A percentile compares a stretch with the other conserved stretches of the same genome.
Conservation (phyloP, 1,139 yeast species). For the Yamadazyma conglobata region DNA sequence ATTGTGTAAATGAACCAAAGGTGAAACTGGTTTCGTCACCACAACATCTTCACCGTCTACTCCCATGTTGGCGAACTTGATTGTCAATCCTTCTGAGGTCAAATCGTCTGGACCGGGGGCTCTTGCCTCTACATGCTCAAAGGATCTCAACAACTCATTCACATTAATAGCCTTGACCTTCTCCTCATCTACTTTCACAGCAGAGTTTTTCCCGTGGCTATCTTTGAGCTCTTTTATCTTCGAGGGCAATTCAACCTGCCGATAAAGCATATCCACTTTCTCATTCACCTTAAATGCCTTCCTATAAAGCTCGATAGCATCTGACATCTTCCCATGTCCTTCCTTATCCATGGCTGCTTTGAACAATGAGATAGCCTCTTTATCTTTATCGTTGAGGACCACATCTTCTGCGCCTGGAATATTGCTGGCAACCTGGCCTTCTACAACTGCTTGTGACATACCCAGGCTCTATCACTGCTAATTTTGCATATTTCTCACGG, state of each 20-base stretch:
- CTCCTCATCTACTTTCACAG: conserved; percentile 29
- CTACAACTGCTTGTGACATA: too few species aligned
- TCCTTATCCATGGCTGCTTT: conserved; percentile 74
- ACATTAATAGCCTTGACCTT: conserved; percentile 37
- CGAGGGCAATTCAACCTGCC: conserved; percentile 44
- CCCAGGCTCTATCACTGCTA: too few species aligned
- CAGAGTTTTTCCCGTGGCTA: conserved; percentile 30
- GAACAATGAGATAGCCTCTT: conserved; percentile 56
- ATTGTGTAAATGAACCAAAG: conserved; percentile 56
- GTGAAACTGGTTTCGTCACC: conserved; percentile 44
- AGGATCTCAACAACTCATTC: conserved; percentile 28
- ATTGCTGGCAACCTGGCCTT: too few species aligned
- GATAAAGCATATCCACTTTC: conserved; percentile 64
- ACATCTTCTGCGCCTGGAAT: too few species aligned
- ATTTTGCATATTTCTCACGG: too few species aligned
- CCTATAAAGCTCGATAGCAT: conserved; percentile 73
- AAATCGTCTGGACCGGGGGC: conserved; percentile 25
- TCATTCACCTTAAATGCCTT: conserved; percentile 67
- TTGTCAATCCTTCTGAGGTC: conserved; percentile 19
- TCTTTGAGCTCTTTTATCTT: conserved; percentile 21
- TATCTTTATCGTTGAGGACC: too few species aligned
- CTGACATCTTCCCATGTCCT: conserved; percentile 69
- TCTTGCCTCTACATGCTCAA: conserved; percentile 25
- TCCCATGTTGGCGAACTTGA: conserved; percentile 32
- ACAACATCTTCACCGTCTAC: conserved; percentile 24